Conservation (phyloP, 179 eudicot species). For the Actinidia chinensis region DNA sequence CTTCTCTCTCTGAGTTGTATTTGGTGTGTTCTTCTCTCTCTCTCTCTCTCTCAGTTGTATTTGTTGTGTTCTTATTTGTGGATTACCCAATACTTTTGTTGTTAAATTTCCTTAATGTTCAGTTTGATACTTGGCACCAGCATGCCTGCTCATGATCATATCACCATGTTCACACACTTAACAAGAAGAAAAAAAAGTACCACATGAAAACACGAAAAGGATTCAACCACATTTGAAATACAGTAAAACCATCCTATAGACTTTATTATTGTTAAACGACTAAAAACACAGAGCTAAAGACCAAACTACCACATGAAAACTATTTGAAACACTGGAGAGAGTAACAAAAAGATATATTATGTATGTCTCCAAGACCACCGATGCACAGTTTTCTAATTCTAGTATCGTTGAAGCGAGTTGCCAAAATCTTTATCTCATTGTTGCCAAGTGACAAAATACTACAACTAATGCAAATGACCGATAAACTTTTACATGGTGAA, state of each 20-base stretch:
- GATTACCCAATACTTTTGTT: no score
- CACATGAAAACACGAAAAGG: neutral
- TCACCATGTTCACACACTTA: slow-evolving; percentile 63
- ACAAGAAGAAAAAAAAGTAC: no score
- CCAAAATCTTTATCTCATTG: no score
- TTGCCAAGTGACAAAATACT: neutral
- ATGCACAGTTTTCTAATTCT: neutral
- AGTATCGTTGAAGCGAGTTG: neutral
- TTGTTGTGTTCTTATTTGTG: no score
- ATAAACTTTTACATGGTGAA: neutral
- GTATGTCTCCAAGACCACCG: neutral
- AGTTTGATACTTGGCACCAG: slow-evolving; percentile 50
- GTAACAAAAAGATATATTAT: neutral
- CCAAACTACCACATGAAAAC: neutral
- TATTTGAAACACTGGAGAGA: slow-evolving; percentile 9
- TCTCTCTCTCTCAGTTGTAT: no score
- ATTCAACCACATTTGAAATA: neutral
- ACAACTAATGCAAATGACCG: neutral
- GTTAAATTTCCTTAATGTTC: no score
- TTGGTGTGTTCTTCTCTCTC: no score
- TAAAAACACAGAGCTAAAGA: neutral
- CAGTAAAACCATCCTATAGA: neutral
- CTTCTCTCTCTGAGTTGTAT: no score
- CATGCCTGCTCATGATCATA: slow-evolving; percentile 77
- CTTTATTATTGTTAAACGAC: neutral